Conservation (phyloP, 2,329 filamentous ascomycete species). For the Aspergillus unguis region DNA sequence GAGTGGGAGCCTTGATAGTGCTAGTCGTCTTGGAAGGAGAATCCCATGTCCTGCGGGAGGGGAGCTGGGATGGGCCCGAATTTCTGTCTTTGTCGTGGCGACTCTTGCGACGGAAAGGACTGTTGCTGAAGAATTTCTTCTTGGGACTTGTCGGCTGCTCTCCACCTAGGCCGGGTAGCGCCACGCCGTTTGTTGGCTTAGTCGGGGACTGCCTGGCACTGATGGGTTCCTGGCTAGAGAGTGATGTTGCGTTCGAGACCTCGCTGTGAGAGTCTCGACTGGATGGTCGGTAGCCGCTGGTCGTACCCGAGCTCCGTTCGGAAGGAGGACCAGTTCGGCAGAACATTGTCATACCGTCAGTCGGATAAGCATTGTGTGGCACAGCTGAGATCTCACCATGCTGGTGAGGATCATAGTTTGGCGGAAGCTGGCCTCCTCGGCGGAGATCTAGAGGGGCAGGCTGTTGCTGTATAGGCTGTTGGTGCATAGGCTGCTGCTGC, state of each 20-base stretch:
- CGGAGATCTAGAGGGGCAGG: conserved; percentile 39
- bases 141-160: conserved; percentile 60
- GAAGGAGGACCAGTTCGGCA: conserved; percentile 73
- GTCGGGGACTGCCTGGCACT: conserved; percentile 71
- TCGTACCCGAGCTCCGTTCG: conserved; percentile 64
- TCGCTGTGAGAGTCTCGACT: conserved; percentile 90
- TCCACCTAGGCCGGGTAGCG: conserved; percentile 51
- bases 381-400: conserved; percentile 64
- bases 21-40: conserved; percentile 41
- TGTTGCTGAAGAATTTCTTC: conserved; percentile 83
- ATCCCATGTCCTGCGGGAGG: conserved; percentile 54
- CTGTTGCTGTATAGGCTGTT: conserved; percentile 29
- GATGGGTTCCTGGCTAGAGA: conserved; percentile 77
- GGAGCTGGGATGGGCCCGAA: conserved; percentile 33
- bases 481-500: too few relatives aligned
- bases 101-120: conserved; percentile 90
- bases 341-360: conserved; percentile 96
- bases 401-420: conserved; percentile 56
- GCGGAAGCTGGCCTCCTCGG: conserved; percentile 40
- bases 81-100: conserved; percentile 65
- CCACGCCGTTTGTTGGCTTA: conserved; percentile 52
- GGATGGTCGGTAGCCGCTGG: conserved; percentile 67
- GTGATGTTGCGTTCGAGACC: conserved; percentile 81
- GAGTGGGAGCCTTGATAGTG: conserved; percentile 41
- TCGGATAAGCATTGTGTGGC: conserved; percentile 89